These are phyloP conservation scores for Hygrophila difformis DNA, from an alignment of 257 asterid genomes.

Conservation along the genomic window DNA sequence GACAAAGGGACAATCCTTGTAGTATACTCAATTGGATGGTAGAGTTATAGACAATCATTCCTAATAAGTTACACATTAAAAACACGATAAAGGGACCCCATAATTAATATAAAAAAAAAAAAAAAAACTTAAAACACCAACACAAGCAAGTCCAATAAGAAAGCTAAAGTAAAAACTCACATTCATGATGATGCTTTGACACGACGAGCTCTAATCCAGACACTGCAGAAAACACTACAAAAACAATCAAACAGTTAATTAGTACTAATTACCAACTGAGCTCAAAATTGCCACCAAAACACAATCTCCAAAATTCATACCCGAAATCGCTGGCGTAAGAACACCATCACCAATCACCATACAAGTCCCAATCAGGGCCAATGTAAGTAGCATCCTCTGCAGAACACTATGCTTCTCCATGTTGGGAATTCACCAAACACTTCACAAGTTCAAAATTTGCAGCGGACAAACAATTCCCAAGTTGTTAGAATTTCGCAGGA, in stretches of 20 bases:
- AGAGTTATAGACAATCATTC: no score
- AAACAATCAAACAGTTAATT: conserved; percentile 15
- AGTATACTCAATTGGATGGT: conserved; percentile 13
- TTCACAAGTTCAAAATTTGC: no score
- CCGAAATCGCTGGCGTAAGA: conserved; percentile 94
- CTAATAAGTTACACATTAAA: no score
- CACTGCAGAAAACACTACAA: conserved; percentile 94
- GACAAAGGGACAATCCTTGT: neutral
- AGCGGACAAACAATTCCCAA: no score
- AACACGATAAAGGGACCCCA: no score
- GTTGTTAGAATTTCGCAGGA: no score
- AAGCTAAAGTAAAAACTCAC: conserved; percentile 35
- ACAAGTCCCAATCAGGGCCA: conserved; percentile 92
- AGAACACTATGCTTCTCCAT: conserved; percentile 53
- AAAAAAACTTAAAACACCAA: no score
- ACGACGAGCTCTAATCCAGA: conserved; percentile 89
- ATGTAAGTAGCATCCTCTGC: conserved; percentile 57
- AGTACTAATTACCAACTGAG: neutral
- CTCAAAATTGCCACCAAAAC: neutral
- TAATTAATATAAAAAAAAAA: no score
- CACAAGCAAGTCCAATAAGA: neutral
- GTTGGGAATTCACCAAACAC: no score
- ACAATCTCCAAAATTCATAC: conserved; percentile 20
- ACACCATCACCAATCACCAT: conserved; percentile 99
- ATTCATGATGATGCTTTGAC: conserved; percentile 77